A percentile compares a stretch with the other conserved stretches of the same genome.
phyloP scores from a whole-genome alignment of 2,329 filamentous ascomycete genomes.

The Botrytis galanthina region DNA sequence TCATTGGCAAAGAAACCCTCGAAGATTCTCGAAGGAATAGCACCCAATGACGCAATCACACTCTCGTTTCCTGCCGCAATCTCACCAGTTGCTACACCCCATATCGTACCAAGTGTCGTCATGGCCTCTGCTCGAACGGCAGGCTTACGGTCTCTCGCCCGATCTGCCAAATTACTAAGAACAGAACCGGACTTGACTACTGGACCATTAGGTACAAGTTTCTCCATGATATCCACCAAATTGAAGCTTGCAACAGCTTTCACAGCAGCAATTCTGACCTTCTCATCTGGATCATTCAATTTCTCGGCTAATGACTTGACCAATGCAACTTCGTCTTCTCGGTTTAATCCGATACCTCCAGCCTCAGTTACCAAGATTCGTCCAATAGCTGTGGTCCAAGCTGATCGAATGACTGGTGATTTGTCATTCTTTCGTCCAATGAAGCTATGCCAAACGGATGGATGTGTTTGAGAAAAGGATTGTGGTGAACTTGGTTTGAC shows the following conservation, averaged over 20 bases:
- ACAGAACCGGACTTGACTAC: conserved; percentile 75
- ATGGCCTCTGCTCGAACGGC: conserved; percentile 83
- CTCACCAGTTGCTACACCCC: conserved; percentile 89
- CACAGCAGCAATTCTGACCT: conserved; percentile 85
- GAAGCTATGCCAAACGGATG: conserved; percentile 77
- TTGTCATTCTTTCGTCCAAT: conserved; percentile 85
- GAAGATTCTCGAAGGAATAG: conserved; percentile 81
- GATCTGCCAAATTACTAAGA: conserved; percentile 77
- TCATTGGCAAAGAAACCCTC: conserved; percentile 91
- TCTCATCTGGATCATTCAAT: conserved; percentile 85
- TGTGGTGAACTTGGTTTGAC: conserved; percentile 83
- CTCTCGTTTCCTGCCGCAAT: conserved; percentile 79
- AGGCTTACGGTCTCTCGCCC: conserved; percentile 82
- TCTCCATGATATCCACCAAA: conserved; percentile 76
- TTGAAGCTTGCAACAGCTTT: conserved; percentile 78
- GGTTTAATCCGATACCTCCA: conserved; percentile 81
- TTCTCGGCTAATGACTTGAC: conserved; percentile 75
- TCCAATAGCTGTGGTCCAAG: conserved; percentile 81
- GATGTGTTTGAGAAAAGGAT: conserved; percentile 82
- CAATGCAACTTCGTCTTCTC: conserved; percentile 75
- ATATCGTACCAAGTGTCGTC: conserved; percentile 78
- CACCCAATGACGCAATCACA: conserved; percentile 71
- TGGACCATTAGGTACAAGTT: conserved; percentile 73
- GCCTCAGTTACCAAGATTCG: conserved; percentile 89
- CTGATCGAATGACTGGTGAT: conserved; percentile 73